phyloP scores from a whole-genome alignment of 345 rosid species.

The Carallia pectinifolia region DNA sequence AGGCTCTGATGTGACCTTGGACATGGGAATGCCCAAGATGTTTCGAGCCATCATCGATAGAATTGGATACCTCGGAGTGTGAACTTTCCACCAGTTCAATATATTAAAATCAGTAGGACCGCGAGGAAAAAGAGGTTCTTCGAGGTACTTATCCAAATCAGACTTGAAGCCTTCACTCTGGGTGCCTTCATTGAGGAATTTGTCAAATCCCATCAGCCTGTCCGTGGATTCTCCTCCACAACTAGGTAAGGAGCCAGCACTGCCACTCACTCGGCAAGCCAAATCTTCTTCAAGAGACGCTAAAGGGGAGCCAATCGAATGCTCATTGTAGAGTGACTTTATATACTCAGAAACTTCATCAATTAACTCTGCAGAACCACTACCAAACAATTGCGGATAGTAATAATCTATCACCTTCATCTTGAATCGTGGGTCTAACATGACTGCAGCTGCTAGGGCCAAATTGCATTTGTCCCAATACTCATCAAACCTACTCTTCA shows the following conservation, averaged over 20 bases:
- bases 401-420: slow-evolving; percentile 80
- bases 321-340: slow-evolving; percentile 65
- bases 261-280: slow-evolving; percentile 41
- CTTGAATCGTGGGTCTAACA: slow-evolving; percentile 82
- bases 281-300: slow-evolving; percentile 53
- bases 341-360: slow-evolving; percentile 56
- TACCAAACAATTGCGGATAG: slow-evolving; percentile 58
- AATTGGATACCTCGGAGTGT: slow-evolving; percentile 68
- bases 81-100: slow-evolving; percentile 86
- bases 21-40: slow-evolving; percentile 60
- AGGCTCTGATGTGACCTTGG: slow-evolving; percentile 42
- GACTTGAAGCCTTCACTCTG: slow-evolving; percentile 50
- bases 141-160: slow-evolving; percentile 74
- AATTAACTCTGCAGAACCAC: slow-evolving; percentile 47
- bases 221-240: slow-evolving; percentile 41
- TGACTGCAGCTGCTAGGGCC: slow-evolving; percentile 66
- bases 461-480: slow-evolving; percentile 73
- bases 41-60: slow-evolving; percentile 81
- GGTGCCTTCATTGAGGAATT: slow-evolving; percentile 56
- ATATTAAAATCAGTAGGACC: slow-evolving; percentile 51
- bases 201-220: slow-evolving; percentile 64
- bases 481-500: slow-evolving; percentile 63
- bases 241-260: slow-evolving; percentile 20
- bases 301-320: slow-evolving; percentile 61
- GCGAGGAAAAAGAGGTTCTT: slow-evolving; percentile 81